Percentiles rank a stretch among this genome's conserved stretches.
Conservation (phyloP, 805 yeast species). For the Suhomyces sp. region DNA sequence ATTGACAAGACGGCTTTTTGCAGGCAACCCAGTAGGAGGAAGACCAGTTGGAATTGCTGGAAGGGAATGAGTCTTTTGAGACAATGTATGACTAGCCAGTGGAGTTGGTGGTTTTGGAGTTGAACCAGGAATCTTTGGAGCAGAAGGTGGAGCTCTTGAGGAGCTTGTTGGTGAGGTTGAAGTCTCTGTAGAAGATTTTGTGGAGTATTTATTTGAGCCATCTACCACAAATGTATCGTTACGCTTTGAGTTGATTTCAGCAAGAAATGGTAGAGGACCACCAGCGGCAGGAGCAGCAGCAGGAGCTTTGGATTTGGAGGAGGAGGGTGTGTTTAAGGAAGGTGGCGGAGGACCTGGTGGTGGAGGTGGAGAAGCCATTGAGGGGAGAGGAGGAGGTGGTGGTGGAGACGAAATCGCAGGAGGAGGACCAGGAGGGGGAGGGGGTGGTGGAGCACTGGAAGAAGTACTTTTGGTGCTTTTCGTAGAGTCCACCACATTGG, state of each 20-base stretch:
- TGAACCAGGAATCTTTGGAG: slow-evolving; percentile 8
- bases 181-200: neutral
- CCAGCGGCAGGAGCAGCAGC: slow-evolving; percentile 24
- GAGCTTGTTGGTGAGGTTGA: neutral
- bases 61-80: neutral
- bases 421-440: slow-evolving; percentile 18
- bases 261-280: slow-evolving; percentile 45
- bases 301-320: slow-evolving; percentile 10
- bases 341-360: slow-evolving; percentile 14
- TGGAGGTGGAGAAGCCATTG: slow-evolving; percentile 12
- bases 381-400: slow-evolving; percentile 8
- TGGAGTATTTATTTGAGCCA: slow-evolving; percentile 17
- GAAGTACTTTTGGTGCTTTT: slow-evolving; percentile 13
- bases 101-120: neutral
- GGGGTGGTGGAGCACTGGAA: slow-evolving; percentile 8
- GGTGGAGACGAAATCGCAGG: slow-evolving; percentile 4
- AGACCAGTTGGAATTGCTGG: neutral
- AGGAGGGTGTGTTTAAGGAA: neutral
- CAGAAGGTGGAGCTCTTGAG: neutral
- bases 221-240: slow-evolving; percentile 47
- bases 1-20: neutral
- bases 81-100: no score
- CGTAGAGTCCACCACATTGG: slow-evolving; percentile 35
- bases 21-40: neutral
- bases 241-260: slow-evolving; percentile 49